phyloP scores from a whole-genome alignment of 306 rosid genomes.

The Malus asiatica region DNA sequence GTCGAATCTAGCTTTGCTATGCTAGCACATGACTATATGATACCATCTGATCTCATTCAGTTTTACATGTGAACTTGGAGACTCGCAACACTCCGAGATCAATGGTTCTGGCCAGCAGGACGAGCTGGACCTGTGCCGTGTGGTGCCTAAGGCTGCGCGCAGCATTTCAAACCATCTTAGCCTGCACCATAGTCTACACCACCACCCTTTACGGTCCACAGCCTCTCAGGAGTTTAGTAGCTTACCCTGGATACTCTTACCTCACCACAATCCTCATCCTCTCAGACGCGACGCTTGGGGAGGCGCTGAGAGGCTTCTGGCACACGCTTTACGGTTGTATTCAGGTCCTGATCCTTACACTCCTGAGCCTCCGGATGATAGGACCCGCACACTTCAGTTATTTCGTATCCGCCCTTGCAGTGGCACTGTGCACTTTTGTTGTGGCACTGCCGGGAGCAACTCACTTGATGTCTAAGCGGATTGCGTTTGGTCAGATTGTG shows the following conservation, averaged over 20 bases:
- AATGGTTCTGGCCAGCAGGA: neutral
- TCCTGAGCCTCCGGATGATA: slow-evolving; percentile 34
- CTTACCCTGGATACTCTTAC: slow-evolving; percentile 54
- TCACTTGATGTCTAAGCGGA: slow-evolving; percentile 44
- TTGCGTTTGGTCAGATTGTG: slow-evolving; percentile 72
- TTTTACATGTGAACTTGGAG: neutral
- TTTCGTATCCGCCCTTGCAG: slow-evolving; percentile 29
- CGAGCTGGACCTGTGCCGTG: slow-evolving; percentile 12
- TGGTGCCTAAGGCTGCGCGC: slow-evolving; percentile 36
- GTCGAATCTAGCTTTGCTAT: neutral
- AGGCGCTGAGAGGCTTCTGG: slow-evolving; percentile 56
- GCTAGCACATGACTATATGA: neutral
- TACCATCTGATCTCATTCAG: neutral
- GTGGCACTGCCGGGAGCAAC: slow-evolving; percentile 55
- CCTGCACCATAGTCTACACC: slow-evolving; percentile 54
- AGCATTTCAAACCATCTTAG: slow-evolving; percentile 48
- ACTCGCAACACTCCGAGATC: neutral
- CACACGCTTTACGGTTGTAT: slow-evolving; percentile 35
- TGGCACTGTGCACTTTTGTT: slow-evolving; percentile 29
- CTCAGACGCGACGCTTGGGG: slow-evolving; percentile 54
- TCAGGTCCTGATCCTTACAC: slow-evolving; percentile 27
- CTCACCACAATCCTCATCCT: slow-evolving; percentile 48
- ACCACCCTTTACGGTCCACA: slow-evolving; percentile 42
- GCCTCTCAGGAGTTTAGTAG: slow-evolving; percentile 21
- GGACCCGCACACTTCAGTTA: slow-evolving; percentile 31